A percentile compares a stretch with the other conserved stretches of the same genome.
Evolutionary conservation across 495 filamentous ascomycete species (phyloP).

Genomic region (Aspergillus incahuasiensis): DNA sequence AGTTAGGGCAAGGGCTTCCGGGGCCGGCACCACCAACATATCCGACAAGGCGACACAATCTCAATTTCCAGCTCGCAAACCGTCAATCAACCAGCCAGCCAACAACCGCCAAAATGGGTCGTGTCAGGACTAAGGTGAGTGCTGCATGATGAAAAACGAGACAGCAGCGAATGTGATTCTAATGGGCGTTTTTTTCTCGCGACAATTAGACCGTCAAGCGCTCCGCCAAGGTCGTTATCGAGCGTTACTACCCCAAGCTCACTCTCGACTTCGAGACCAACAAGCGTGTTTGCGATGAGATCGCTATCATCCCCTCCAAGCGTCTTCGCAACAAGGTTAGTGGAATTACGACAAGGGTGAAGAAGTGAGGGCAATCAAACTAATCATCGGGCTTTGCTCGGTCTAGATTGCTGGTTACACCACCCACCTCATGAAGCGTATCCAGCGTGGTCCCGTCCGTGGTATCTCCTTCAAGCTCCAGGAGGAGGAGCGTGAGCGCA

Average conservation of each 20-base stretch:
- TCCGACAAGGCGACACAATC: conserved; percentile 11
- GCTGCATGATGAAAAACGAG: neutral
- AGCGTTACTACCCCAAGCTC: conserved; percentile 97
- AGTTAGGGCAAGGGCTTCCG: conserved; percentile 12
- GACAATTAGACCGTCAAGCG: conserved; percentile 84
- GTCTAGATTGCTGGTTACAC: conserved; percentile 94
- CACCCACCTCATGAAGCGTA: conserved; percentile 90
- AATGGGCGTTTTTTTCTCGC: conserved; percentile 16
- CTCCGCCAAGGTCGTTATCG: conserved; percentile 99
- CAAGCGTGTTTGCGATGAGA: conserved; percentile 99
- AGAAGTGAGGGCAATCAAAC: neutral
- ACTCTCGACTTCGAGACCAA: conserved; percentile 99
- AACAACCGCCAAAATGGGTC: conserved; percentile 84
- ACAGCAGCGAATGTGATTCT: neutral
- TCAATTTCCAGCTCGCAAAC: conserved; percentile 29
- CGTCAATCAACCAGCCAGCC: conserved; percentile 17
- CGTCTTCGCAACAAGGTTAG: conserved; percentile 94
- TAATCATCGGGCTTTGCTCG: neutral
- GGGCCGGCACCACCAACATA: conserved; percentile 10
- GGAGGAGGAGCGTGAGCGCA: conserved; percentile 99
- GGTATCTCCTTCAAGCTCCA: conserved; percentile 99
- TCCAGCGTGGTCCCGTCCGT: conserved; percentile 96
- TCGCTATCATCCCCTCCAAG: conserved; percentile 98
- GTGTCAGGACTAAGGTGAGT: conserved; percentile 77
- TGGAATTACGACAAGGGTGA: neutral